These are phyloP conservation scores for Aspergillus sp. DNA, from an alignment of 2,329 filamentous ascomycete genomes.

Conservation along the genomic window DNA sequence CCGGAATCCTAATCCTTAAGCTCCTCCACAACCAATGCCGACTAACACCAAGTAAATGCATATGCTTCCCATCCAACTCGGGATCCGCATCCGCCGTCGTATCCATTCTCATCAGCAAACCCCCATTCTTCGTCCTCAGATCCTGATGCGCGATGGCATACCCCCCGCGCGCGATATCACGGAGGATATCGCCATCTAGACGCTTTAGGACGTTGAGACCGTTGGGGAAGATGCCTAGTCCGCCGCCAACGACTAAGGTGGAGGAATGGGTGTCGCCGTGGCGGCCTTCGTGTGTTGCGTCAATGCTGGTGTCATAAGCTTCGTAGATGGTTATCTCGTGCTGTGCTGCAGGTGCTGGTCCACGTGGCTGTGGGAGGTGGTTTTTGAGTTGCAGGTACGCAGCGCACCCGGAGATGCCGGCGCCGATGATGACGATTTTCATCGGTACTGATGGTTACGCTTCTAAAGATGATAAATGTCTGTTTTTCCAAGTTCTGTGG, in stretches of 20 bases:
- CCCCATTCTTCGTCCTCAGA: conserved; percentile 38
- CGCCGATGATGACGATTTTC: conserved; percentile 48
- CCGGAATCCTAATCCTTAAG: conserved; percentile 37
- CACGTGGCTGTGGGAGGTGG: conserved; percentile 30
- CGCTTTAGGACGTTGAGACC: conserved; percentile 41
- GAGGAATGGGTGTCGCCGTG: conserved; percentile 30
- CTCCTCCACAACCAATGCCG: conserved; percentile 41
- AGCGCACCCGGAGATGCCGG: conserved; percentile 42
- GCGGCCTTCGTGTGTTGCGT: conserved; percentile 21
- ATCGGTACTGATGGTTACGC: conserved; percentile 20
- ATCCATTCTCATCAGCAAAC: conserved; percentile 28
- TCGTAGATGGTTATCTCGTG: conserved; percentile 44
- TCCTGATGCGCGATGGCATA: conserved; percentile 35
- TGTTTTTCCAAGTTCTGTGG: background rate
- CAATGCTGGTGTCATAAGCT: conserved; percentile 34
- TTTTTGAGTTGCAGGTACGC: conserved; percentile 43
- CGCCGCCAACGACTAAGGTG: conserved; percentile 38
- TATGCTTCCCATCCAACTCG: conserved; percentile 11
- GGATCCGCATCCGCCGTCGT: conserved; percentile 11
- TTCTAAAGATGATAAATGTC: background rate
- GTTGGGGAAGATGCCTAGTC: conserved; percentile 41
- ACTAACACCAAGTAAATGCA: conserved; percentile 37
- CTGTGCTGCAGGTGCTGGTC: background rate
- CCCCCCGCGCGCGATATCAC: conserved; percentile 33
- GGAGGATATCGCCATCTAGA: conserved; percentile 36